These are phyloP conservation scores for Globisporangium cystogenes DNA, from an alignment of 352 stramenopile genomes.

Conservation along the genomic window DNA sequence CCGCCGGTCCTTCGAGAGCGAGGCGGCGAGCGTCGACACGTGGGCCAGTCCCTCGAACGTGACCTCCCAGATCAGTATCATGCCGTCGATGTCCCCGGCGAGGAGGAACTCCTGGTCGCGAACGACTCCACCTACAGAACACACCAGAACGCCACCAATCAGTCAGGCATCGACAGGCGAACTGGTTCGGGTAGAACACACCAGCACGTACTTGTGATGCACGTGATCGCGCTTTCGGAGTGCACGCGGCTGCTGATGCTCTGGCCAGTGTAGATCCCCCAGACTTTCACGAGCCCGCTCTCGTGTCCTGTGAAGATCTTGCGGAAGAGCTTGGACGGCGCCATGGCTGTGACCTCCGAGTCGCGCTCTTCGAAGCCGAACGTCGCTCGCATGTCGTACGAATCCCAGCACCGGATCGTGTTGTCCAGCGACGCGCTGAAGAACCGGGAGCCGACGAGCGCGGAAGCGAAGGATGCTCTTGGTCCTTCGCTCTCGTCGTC, in stretches of 20 bases:
- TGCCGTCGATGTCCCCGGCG: conserved; percentile 37
- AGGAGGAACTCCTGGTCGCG: conserved; percentile 59
- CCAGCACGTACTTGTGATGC: conserved; percentile 30
- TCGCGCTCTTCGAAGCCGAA: conserved; percentile 65
- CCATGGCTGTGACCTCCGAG: conserved; percentile 59
- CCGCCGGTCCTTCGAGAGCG: conserved; percentile 21
- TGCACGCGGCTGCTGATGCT: conserved; percentile 20
- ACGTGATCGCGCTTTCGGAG: conserved; percentile 36
- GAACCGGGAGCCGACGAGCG: conserved; percentile 29
- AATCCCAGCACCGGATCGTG: conserved; percentile 72
- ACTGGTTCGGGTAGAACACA: too few relatives aligned
- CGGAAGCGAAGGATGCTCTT: not conserved
- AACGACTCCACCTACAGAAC: conserved; percentile 28
- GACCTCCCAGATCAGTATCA: conserved; percentile 52
- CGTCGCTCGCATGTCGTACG: conserved; percentile 54
- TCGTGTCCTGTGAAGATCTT: conserved; percentile 66
- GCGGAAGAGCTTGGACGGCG: conserved; percentile 34
- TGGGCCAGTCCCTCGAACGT: conserved; percentile 27
- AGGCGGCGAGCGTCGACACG: conserved; percentile 1
- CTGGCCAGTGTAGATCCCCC: conserved; percentile 58
- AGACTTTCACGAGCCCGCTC: conserved; percentile 47
- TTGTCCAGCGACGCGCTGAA: conserved; percentile 67
- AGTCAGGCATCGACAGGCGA: not conserved
- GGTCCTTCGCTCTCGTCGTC: conserved; percentile 9
- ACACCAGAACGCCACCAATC: not conserved